Conservation (phyloP, 1,284 basidiomycete species). For the Prillingera fragicola region DNA sequence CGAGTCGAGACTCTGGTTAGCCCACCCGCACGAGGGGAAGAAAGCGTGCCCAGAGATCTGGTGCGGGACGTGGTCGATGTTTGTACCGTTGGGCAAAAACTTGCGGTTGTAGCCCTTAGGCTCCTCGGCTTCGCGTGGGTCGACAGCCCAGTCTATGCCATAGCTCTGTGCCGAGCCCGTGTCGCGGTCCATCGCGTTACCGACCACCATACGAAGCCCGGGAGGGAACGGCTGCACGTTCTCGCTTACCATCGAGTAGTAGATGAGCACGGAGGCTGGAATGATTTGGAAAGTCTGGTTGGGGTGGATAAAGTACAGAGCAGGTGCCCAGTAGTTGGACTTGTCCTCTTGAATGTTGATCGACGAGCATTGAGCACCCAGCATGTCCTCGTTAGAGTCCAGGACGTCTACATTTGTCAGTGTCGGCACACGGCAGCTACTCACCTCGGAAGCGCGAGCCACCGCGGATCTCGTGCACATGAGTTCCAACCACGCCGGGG, state of each 20-base stretch:
- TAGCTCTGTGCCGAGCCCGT: too few species aligned
- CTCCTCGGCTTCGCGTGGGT: neutral
- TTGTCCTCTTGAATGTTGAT: neutral
- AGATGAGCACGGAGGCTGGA: conserved; percentile 26
- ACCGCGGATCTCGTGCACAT: conserved; percentile 48
- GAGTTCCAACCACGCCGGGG: conserved; percentile 36
- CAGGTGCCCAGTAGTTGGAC: neutral
- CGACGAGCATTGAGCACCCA: too few species aligned
- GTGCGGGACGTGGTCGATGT: conserved; percentile 23
- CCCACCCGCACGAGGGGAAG: conserved; percentile 40
- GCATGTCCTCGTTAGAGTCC: too few species aligned
- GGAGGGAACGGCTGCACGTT: conserved; percentile 38
- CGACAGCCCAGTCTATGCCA: neutral
- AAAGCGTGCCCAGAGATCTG: conserved; percentile 23
- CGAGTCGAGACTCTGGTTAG: conserved; percentile 29
- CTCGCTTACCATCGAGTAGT: conserved; percentile 33
- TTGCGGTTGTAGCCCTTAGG: conserved; percentile 7
- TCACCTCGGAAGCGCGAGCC: conserved; percentile 35
- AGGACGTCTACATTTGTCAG: too few species aligned
- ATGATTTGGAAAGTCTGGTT: conserved; percentile 16
- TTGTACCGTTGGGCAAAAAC: conserved; percentile 33
- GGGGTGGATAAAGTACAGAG: neutral
- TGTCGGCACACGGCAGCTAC: too few species aligned
- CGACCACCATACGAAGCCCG: conserved; percentile 42
- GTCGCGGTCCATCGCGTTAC: conserved; percentile 25